Evolutionary conservation across 2,329 filamentous ascomycete genomes (phyloP).

Genomic region (Neofusicoccum umdonicola): DNA sequence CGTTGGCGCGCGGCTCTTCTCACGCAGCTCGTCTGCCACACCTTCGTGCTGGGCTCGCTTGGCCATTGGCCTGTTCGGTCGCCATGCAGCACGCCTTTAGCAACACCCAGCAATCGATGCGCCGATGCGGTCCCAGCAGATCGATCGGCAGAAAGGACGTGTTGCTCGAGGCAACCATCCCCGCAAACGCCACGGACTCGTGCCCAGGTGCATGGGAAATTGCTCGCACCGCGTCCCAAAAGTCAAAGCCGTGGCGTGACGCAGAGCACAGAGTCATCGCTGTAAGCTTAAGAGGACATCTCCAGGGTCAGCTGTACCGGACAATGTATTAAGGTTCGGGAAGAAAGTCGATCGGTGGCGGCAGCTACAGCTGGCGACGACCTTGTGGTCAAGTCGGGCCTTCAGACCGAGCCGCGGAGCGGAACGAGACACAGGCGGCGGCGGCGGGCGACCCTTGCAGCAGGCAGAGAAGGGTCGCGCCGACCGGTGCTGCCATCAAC

Average conservation of each 20-base stretch:
- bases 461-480: neutral
- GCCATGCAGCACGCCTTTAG: neutral
- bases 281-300: neutral
- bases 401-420: neutral
- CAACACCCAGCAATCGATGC: neutral
- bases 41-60: neutral
- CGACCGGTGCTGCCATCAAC: neutral
- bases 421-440: neutral
- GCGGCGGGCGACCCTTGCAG: constrained; percentile 3
- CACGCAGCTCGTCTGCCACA: neutral
- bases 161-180: constrained; percentile 6
- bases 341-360: constrained; percentile 3
- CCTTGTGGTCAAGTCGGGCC: neutral
- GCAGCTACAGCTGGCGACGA: neutral
- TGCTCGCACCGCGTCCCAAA: neutral
- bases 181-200: neutral
- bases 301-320: neutral
- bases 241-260: neutral
- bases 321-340: constrained; percentile 3
- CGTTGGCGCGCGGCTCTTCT: neutral
- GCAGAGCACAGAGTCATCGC: neutral
- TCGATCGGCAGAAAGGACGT: neutral
- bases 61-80: neutral
- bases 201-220: neutral
- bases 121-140: neutral